Conservation (phyloP, 768 basidiomycete species). For the Chalciporus chontae region DNA sequence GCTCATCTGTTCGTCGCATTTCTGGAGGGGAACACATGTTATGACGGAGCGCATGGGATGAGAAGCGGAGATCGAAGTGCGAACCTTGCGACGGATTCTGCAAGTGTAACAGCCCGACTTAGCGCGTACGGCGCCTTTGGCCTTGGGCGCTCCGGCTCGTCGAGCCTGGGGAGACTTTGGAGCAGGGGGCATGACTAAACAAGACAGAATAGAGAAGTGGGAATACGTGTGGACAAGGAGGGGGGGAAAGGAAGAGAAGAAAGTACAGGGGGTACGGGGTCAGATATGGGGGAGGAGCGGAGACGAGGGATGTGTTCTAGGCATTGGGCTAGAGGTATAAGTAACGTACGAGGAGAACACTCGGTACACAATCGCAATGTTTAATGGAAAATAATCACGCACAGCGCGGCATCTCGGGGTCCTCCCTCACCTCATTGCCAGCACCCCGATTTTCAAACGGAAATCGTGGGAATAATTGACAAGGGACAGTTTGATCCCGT, state of each 20-base stretch:
- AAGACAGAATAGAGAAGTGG: conserved; percentile 27
- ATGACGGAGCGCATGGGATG: conserved; percentile 8
- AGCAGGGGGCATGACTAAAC: conserved; percentile 34
- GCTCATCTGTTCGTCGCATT: conserved; percentile 78
- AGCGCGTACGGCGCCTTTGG: conserved; percentile 78
- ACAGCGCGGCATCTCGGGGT: conserved; percentile 17
- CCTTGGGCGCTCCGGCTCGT: conserved; percentile 58
- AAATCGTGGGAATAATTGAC: conserved; percentile 16
- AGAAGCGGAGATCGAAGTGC: conserved; percentile 15
- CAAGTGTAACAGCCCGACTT: conserved; percentile 91
- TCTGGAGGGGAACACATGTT: conserved; percentile 41
- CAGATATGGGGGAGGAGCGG: conserved; percentile 6
- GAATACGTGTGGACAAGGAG: background rate
- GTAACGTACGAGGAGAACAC: conserved; percentile 26
- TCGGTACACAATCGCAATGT: background rate
- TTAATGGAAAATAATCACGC: conserved; percentile 4
- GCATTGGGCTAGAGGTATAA: conserved; percentile 29
- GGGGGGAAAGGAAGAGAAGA: background rate
- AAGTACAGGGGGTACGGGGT: conserved; percentile 2
- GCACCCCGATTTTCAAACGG: conserved; percentile 19
- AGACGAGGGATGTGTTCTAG: conserved; percentile 16
- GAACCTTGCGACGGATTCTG: conserved; percentile 80
- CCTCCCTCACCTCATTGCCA: conserved; percentile 8
- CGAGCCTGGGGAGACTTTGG: conserved; percentile 39
- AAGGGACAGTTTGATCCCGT: conserved; percentile 25